Conservation (phyloP, 768 basidiomycete species). For the Collybia mongolica region DNA sequence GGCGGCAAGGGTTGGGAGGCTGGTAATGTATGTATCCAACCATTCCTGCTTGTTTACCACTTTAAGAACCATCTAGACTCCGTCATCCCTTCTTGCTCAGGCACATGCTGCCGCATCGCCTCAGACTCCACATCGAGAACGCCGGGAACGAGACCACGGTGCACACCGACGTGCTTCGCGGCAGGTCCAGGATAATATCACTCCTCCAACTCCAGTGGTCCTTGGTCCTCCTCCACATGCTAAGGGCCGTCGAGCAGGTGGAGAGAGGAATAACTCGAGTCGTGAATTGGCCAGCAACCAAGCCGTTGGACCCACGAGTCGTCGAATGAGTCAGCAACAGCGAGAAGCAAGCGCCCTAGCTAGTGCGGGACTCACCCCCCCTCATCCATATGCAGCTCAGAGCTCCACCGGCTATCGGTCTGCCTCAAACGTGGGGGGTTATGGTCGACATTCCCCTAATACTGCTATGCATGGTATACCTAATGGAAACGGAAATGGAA, state of each 20-base stretch:
- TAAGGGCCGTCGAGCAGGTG: conserved; percentile 53
- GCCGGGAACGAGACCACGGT: conserved; percentile 55
- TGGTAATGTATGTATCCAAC: conserved; percentile 58
- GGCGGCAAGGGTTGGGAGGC: conserved; percentile 96
- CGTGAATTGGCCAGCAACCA: conserved; percentile 67
- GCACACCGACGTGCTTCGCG: conserved; percentile 51
- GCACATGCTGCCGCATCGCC: conserved; percentile 55
- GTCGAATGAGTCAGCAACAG: conserved; percentile 67
- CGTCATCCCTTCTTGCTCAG: conserved; percentile 42
- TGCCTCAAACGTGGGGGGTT: conserved; percentile 34
- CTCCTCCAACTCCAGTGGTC: conserved; percentile 59
- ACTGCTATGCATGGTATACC: conserved; percentile 28
- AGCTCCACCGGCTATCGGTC: conserved; percentile 55
- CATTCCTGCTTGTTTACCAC: conserved; percentile 3
- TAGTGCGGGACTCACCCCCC: conserved; percentile 47
- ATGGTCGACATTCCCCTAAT: conserved; percentile 59
- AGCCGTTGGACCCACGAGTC: conserved; percentile 62
- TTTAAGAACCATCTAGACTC: conserved; percentile 30
- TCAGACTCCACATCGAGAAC: conserved; percentile 55
- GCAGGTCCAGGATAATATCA: conserved; percentile 53
- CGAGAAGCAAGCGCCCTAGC: conserved; percentile 37
- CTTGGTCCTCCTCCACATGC: conserved; percentile 66
- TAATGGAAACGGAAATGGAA: conserved; percentile 40
- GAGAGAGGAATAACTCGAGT: conserved; percentile 45
- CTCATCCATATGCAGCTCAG: conserved; percentile 73